phyloP scores from a whole-genome alignment of 2,329 filamentous ascomycete genomes.

The Fusarium sp. region DNA sequence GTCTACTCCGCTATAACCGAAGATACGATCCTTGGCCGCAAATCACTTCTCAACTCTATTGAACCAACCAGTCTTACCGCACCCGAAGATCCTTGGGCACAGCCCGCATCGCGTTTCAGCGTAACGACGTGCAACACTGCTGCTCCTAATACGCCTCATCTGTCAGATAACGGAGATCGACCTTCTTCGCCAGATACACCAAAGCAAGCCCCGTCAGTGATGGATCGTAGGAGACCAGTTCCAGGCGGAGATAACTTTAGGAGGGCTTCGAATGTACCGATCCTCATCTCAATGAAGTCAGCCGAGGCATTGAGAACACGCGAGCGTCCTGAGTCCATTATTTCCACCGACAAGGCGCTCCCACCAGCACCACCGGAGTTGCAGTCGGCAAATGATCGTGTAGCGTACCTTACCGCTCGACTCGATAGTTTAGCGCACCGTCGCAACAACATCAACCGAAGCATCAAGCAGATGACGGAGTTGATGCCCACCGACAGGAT shows the following conservation, averaged over 20 bases:
- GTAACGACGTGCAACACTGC: conserved; percentile 72
- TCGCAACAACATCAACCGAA: conserved; percentile 77
- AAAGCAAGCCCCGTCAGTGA: conserved; percentile 44
- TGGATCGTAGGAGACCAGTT: conserved; percentile 53
- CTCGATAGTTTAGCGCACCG: conserved; percentile 75
- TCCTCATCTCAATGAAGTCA: conserved; percentile 51
- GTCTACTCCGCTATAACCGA: conserved; percentile 53
- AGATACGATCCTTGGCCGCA: conserved; percentile 33
- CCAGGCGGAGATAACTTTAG: conserved; percentile 44
- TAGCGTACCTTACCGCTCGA: conserved; percentile 75
- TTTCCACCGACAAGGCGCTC: conserved; percentile 68
- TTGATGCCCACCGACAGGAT: conserved; percentile 80
- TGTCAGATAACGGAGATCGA: conserved; percentile 44
- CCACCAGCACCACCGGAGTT: conserved; percentile 73
- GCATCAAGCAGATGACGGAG: conserved; percentile 82
- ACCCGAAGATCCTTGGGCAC: conserved; percentile 58
- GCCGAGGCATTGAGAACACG: conserved; percentile 16
- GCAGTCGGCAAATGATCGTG: conserved; percentile 69
- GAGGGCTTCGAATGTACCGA: conserved; percentile 43
- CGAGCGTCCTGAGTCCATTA: conserved; percentile 51
- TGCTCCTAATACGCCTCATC: conserved; percentile 47
- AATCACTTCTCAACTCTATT: conserved; percentile 27
- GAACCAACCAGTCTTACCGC: conserved; percentile 34
- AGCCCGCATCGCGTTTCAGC: conserved; percentile 73
- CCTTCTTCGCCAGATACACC: conserved; percentile 46